Evolutionary conservation across 306 rosid genomes (phyloP).

Genomic region (Cicer bijugum): DNA sequence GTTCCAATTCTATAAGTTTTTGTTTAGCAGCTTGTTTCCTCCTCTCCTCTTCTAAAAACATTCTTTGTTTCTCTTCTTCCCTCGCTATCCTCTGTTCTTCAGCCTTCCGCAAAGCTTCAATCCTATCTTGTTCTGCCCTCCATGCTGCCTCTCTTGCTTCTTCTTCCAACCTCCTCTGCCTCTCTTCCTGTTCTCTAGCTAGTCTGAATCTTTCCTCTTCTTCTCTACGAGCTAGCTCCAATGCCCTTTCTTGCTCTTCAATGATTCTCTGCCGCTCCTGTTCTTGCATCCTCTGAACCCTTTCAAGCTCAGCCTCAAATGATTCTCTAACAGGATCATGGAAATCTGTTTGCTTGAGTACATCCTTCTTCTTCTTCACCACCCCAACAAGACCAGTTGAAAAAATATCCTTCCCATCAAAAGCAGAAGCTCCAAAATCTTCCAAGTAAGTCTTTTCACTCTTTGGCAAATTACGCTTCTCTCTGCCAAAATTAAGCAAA

Average conservation of each 20-base stretch:
- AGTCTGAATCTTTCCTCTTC: conserved; percentile 78
- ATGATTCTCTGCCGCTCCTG: conserved; percentile 77
- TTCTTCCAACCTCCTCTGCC: conserved; percentile 84
- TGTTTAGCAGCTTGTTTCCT: conserved; percentile 93
- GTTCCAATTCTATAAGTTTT: conserved; percentile 90
- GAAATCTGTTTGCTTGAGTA: conserved; percentile 72
- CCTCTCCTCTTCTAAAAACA: conserved; percentile 83
- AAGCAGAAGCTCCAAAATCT: conserved; percentile 68
- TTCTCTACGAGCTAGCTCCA: conserved; percentile 83
- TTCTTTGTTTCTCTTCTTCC: conserved; percentile 83
- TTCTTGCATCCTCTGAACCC: conserved; percentile 97
- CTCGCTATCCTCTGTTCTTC: conserved; percentile 83
- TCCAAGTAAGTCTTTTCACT: conserved; percentile 69
- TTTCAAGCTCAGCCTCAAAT: conserved; percentile 98
- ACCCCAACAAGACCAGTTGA: conserved; percentile 69
- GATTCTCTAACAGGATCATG: conserved; percentile 96
- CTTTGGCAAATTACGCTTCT: conserved; percentile 65
- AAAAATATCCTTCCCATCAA: conserved; percentile 79
- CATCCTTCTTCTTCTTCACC: conserved; percentile 89
- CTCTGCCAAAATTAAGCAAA: conserved; percentile 84
- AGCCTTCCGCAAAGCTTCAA: conserved; percentile 73
- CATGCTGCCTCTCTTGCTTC: conserved; percentile 94
- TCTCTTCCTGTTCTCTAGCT: conserved; percentile 84
- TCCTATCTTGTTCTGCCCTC: conserved; percentile 85
- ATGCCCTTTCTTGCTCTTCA: conserved; percentile 86